phyloP scores from a whole-genome alignment of 495 filamentous ascomycete species.

The Zalerion maritima region DNA sequence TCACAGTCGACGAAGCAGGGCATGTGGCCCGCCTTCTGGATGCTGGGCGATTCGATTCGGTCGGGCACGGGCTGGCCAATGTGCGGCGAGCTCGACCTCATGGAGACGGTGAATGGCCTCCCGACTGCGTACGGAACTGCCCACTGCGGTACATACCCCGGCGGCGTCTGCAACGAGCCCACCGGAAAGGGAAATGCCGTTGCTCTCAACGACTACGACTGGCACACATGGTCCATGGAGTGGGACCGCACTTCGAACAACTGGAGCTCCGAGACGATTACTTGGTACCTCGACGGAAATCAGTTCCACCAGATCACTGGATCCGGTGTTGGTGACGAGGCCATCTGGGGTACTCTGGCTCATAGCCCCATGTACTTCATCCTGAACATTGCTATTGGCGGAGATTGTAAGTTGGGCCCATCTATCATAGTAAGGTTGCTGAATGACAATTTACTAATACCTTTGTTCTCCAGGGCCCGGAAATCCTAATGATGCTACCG shows the following conservation, averaged over 20 bases:
- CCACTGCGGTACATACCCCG: conserved; percentile 30
- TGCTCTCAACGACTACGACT: conserved; percentile 24
- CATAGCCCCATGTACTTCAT: conserved; percentile 27
- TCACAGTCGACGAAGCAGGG: conserved; percentile 24
- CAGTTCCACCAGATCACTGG: conserved; percentile 28
- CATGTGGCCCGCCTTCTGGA: conserved; percentile 41
- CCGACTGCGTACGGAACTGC: conserved; percentile 29
- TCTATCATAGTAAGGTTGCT: no score
- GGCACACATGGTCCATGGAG: conserved; percentile 31
- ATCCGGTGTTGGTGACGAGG: conserved; percentile 16
- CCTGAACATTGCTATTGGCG: conserved; percentile 38
- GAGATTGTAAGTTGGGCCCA: conserved; percentile 30
- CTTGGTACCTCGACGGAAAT: conserved; percentile 31
- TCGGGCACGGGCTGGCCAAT: conserved; percentile 27
- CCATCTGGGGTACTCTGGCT: conserved; percentile 25
- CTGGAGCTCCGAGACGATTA: conserved; percentile 30
- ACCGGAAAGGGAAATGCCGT: conserved; percentile 21
- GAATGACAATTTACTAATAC: conserved; percentile 6
- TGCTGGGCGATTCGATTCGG: conserved; percentile 29
- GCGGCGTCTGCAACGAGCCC: conserved; percentile 32
- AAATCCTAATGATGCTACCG: conserved; percentile 21
- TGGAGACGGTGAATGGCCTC: conserved; percentile 33
- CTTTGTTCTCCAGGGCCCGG: no score
- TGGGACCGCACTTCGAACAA: conserved; percentile 24
- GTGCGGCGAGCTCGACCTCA: conserved; percentile 36